Percentiles rank a stretch among this genome's conserved stretches.
phyloP scores from a whole-genome alignment of 2,329 filamentous ascomycete species.

The Bimuria novae-zelandiae region DNA sequence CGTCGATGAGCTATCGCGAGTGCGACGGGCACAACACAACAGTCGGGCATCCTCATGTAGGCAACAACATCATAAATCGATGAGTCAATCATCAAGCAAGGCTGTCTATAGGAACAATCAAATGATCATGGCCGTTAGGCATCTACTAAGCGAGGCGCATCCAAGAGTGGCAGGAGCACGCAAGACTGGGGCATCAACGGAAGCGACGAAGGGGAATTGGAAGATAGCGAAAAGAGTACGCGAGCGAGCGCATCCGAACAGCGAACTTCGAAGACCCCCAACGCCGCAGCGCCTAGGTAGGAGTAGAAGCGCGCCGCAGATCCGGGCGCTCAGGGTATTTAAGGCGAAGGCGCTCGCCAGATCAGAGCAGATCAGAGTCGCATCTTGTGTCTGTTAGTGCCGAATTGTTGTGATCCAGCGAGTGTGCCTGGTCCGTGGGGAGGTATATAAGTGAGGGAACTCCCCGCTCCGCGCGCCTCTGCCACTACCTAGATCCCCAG shows the following conservation, averaged over 20 bases:
- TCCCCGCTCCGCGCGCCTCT: slow-evolving; percentile 32
- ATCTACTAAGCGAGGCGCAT: background rate
- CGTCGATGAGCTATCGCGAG: slow-evolving; percentile 13
- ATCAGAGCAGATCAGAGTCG: background rate
- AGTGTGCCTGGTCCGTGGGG: slow-evolving; percentile 29
- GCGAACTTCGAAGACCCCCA: slow-evolving; percentile 23
- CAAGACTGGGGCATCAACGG: background rate
- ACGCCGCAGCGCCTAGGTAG: slow-evolving; percentile 17
- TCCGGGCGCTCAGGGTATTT: slow-evolving; percentile 2
- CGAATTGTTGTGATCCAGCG: slow-evolving; percentile 39
- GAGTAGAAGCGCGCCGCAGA: slow-evolving; percentile 2
- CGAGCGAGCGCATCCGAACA: slow-evolving; percentile 8
- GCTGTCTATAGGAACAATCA: background rate
- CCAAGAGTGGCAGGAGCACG: background rate
- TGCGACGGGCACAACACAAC: slow-evolving; percentile 13
- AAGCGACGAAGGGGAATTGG: background rate
- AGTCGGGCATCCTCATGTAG: background rate
- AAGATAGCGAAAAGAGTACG: background rate
- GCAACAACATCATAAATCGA: slow-evolving; percentile 2
- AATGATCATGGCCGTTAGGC: background rate
- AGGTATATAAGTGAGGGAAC: slow-evolving; percentile 37
- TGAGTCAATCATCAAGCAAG: too few species aligned
- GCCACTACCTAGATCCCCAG: slow-evolving; percentile 24
- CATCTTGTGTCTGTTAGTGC: slow-evolving; percentile 27
- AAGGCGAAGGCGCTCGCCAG: background rate